phyloP scores from a whole-genome alignment of 2,329 filamentous ascomycete genomes.

The Neoarthrinium moseri region DNA sequence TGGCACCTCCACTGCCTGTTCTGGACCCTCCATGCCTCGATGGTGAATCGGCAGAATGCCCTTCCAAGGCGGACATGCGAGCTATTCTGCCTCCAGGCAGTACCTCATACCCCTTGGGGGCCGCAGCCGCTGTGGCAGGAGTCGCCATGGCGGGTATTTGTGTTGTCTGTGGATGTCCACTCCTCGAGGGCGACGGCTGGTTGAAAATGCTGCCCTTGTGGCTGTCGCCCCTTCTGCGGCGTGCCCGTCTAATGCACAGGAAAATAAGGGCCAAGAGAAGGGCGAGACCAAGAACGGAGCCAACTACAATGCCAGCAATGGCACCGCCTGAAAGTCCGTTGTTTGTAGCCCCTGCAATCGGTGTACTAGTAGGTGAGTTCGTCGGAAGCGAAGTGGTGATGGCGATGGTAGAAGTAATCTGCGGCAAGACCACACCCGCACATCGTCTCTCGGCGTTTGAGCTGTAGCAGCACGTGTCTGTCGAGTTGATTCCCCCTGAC shows the following conservation, averaged over 20 bases:
- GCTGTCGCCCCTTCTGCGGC: constrained; percentile 51
- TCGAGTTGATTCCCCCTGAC: constrained; percentile 81
- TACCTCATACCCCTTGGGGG: constrained; percentile 64
- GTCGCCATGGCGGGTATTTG: constrained; percentile 32
- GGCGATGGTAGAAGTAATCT: constrained; percentile 67
- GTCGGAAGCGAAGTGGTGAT: constrained; percentile 49
- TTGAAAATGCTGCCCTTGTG: constrained; percentile 79
- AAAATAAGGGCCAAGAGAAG: constrained; percentile 70
- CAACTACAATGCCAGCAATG: constrained; percentile 89
- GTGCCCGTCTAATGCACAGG: constrained; percentile 57
- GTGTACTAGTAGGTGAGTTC: constrained; percentile 36
- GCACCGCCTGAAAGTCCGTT: constrained; percentile 71
- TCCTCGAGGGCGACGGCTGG: constrained; percentile 74
- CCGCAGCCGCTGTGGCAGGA: constrained; percentile 11
- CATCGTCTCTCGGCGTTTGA: constrained; percentile 75
- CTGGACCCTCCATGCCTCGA: constrained; percentile 22
- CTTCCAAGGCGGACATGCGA: constrained; percentile 92
- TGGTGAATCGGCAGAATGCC: constrained; percentile 64
- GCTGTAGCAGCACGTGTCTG: constrained; percentile 91
- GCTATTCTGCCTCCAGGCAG: constrained; percentile 87
- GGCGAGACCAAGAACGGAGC: constrained; percentile 68
- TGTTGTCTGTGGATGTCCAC: constrained; percentile 38
- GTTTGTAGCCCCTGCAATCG: constrained; percentile 26
- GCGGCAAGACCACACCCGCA: constrained; percentile 73
- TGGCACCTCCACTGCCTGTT: constrained; percentile 36